phyloP scores from a whole-genome alignment of 441 rosid species.

The Pelargonium myrrhifolium region DNA sequence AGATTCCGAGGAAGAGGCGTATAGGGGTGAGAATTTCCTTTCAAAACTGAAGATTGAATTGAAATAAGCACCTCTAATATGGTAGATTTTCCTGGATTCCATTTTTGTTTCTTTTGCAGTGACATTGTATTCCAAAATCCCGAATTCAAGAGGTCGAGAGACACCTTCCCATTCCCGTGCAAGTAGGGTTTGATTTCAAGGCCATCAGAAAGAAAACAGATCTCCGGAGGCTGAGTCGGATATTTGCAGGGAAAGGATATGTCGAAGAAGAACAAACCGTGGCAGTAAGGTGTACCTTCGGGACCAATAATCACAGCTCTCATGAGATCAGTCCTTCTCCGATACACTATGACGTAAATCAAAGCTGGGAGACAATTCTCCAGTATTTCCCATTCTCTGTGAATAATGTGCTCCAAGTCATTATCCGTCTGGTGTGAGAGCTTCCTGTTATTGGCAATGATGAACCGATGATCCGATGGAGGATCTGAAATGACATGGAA shows the following conservation, averaged over 20 bases:
- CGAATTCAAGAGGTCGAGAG: constrained; percentile 5
- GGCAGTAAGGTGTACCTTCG: constrained; percentile 22
- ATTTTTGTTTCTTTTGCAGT: background rate
- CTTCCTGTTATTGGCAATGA: background rate
- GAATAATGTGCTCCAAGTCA: background rate
- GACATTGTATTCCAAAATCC: background rate
- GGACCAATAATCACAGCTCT: constrained; percentile 19
- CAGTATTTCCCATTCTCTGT: constrained; percentile 15
- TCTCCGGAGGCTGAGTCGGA: constrained; percentile 6
- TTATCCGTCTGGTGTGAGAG: background rate
- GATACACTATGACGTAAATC: constrained; percentile 13
- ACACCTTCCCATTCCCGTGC: background rate
- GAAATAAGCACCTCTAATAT: constrained; percentile 12
- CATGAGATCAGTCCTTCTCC: constrained; percentile 18
- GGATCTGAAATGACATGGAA: background rate
- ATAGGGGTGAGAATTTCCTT: background rate
- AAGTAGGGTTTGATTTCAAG: constrained; percentile 6
- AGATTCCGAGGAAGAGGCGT: background rate
- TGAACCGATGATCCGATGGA: constrained; percentile 13
- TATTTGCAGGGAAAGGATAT: constrained; percentile 11
- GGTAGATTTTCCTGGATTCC: constrained; percentile 10
- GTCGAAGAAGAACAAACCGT: constrained; percentile 27
- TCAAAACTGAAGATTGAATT: constrained; percentile 15
- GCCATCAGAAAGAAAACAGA: background rate
- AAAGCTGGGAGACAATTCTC: constrained; percentile 11